Percentiles rank a stretch among this genome's conserved stretches.
phyloP scores from a whole-genome alignment of 495 filamentous ascomycete species.

The Baudoinia panamericana region DNA sequence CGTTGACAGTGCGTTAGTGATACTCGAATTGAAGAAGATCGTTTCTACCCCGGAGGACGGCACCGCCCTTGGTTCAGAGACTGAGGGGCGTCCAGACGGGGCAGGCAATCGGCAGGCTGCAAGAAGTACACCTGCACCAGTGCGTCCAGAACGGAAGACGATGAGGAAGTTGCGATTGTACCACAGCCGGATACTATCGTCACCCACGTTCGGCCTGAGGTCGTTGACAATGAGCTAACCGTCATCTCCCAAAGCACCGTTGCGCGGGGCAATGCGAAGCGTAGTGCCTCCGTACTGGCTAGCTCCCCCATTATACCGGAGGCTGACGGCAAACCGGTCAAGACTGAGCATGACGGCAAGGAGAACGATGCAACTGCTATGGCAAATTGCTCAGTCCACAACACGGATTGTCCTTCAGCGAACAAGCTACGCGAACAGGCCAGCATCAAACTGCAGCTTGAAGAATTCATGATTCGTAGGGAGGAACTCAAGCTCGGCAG shows the following conservation, averaged over 20 bases:
- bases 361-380: background rate
- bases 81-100: background rate
- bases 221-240: background rate
- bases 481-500: constrained; percentile 1
- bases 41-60: background rate
- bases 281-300: too few species aligned
- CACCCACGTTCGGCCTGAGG: background rate
- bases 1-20: background rate
- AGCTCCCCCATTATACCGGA: background rate
- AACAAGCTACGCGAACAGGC: background rate
- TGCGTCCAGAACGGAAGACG: background rate
- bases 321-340: constrained; percentile 2
- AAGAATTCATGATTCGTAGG: background rate
- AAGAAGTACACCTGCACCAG: background rate
- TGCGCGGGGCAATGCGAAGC: too few species aligned
- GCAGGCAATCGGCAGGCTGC: background rate
- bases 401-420: background rate
- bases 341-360: background rate
- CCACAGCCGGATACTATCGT: too few species aligned
- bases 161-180: background rate
- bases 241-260: too few species aligned
- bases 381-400: background rate
- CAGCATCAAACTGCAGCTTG: background rate
- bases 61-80: background rate
- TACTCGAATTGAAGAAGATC: constrained; percentile 3